Evolutionary conservation across 805 yeast genomes (phyloP).

Genomic region (Kodamaea nitidulidarum): DNA sequence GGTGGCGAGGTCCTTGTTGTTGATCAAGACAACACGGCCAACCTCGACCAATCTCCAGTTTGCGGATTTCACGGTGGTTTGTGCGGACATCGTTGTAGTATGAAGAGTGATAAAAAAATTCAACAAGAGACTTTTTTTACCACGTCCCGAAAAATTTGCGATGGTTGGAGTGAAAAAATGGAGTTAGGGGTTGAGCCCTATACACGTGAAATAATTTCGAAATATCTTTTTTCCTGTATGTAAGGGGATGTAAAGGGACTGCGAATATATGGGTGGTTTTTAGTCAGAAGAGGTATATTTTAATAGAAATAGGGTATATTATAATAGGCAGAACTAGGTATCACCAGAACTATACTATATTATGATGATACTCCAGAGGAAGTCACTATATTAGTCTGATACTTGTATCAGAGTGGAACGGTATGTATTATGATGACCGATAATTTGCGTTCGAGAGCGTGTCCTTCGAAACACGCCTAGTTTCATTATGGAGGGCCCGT

Average conservation of each 20-base stretch:
- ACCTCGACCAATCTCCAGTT: constrained; percentile 99
- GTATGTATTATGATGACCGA: constrained; percentile 33
- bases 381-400: too few species aligned
- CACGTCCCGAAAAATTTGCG: constrained; percentile 1
- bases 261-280: too few species aligned
- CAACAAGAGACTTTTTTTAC: constrained; percentile 1
- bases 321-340: too few species aligned
- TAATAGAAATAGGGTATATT: too few species aligned
- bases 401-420: too few species aligned
- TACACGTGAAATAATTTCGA: not conserved
- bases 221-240: too few species aligned
- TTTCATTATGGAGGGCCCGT: constrained; percentile 32
- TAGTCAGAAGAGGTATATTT: too few species aligned
- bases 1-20: constrained; percentile 88
- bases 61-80: constrained; percentile 82
- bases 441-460: constrained; percentile 49
- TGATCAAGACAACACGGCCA: constrained; percentile 95
- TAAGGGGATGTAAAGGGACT: not conserved
- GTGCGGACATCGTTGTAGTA: constrained; percentile 25
- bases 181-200: constrained; percentile 18
- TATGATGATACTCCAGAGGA: too few species aligned
- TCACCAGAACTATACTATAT: too few species aligned
- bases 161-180: not conserved
- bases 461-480: constrained; percentile 43
- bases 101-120: constrained; percentile 4